A percentile compares a stretch with the other conserved stretches of the same genome.
Evolutionary conservation across 495 filamentous ascomycete species (phyloP).

Genomic region (Talaromyces stipitatus): DNA sequence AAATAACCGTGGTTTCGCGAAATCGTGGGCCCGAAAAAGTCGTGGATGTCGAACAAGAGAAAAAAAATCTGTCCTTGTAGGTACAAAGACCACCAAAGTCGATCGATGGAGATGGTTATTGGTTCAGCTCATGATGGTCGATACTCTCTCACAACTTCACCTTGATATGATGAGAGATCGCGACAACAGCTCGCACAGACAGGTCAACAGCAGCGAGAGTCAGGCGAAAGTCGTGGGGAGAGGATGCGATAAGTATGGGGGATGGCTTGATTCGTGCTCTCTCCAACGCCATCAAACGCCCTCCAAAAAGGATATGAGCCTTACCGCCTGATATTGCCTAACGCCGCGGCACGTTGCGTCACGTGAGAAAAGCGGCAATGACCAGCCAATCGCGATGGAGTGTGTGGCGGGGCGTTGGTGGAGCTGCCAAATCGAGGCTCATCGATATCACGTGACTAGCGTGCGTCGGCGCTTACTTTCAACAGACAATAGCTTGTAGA

Average conservation of each 20-base stretch:
- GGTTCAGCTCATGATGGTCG: not conserved
- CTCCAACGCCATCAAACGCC: not conserved
- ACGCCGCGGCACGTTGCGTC: not conserved
- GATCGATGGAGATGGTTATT: not conserved
- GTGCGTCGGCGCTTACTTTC: not conserved
- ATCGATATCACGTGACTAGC: not conserved
- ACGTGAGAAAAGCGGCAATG: not conserved
- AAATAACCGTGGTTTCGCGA: not conserved
- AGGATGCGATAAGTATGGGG: not conserved
- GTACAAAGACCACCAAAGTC: not conserved
- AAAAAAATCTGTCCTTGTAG: not conserved
- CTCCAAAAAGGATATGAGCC: not conserved
- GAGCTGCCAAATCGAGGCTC: not conserved
- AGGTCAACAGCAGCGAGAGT: not conserved
- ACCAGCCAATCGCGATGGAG: not conserved
- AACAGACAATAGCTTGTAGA: no score
- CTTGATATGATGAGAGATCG: not conserved
- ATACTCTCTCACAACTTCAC: not conserved
- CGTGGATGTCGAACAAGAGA: not conserved
- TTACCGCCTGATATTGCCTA: conserved; percentile 3
- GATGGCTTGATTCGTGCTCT: not conserved
- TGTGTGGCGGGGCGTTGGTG: not conserved
- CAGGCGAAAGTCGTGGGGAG: not conserved
- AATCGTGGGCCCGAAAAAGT: not conserved
- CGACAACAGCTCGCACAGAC: not conserved